Conservation (phyloP, 306 rosid species). For the Corylus avellana region DNA sequence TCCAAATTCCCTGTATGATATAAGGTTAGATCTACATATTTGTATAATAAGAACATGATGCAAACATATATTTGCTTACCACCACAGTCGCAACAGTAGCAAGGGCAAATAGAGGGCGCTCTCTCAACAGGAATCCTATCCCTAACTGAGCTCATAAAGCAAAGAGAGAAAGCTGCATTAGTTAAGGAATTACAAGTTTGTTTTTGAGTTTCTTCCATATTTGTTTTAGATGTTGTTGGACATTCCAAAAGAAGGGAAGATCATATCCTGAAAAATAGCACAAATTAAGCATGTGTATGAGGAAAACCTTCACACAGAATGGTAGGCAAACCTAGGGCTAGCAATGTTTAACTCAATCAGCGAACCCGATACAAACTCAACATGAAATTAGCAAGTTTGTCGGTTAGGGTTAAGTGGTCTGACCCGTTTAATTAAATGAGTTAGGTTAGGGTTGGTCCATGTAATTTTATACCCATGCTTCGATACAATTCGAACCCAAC, state of each 20-base stretch:
- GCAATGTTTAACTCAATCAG: too few relatives aligned
- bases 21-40: constrained; percentile 20
- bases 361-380: too few relatives aligned
- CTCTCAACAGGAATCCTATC: constrained; percentile 64
- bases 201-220: neutral
- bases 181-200: constrained; percentile 1
- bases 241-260: neutral
- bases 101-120: constrained; percentile 60
- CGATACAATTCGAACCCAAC: too few relatives aligned
- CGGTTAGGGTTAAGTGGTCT: too few relatives aligned
- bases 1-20: constrained; percentile 55
- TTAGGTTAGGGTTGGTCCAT: too few relatives aligned
- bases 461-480: too few relatives aligned
- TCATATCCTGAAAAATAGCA: neutral
- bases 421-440: too few relatives aligned
- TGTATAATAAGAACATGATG: constrained; percentile 4
- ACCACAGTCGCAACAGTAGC: constrained; percentile 66
- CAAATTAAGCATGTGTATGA: neutral
- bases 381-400: too few relatives aligned
- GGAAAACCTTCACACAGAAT: neutral
- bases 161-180: constrained; percentile 20
- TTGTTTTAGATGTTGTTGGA: neutral
- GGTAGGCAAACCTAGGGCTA: neutral
- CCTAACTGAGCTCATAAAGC: constrained; percentile 40
- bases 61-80: constrained; percentile 35